Conservation (phyloP, 139 green algal species). For the Coelastrella sp. region DNA sequence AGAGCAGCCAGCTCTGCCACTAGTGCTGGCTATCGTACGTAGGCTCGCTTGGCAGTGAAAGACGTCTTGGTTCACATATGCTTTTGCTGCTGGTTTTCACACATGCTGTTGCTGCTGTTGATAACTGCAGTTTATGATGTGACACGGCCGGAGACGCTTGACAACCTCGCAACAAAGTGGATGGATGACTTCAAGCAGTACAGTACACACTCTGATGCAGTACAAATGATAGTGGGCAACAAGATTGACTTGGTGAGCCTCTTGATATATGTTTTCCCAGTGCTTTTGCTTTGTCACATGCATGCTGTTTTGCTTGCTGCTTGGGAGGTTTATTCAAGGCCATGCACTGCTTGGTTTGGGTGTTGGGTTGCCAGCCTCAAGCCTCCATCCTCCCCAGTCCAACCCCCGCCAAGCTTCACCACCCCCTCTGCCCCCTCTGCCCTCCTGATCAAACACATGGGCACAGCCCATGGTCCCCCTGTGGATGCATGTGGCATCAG, state of each 20-base stretch:
- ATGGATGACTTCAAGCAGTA: conserved; percentile 55
- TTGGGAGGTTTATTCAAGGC: too few species aligned
- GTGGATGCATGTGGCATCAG: too few species aligned
- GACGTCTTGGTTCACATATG: not conserved
- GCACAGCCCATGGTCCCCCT: too few species aligned
- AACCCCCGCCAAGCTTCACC: too few species aligned
- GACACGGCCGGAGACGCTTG: conserved; percentile 52
- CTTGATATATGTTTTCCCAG: not conserved
- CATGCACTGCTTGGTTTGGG: too few species aligned
- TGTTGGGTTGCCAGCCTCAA: too few species aligned
- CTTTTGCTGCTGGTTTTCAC: not conserved
- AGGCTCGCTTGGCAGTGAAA: too few species aligned
- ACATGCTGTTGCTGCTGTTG: not conserved
- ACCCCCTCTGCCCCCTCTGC: too few species aligned
- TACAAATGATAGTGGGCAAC: conserved; percentile 65
- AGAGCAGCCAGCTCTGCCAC: too few species aligned
- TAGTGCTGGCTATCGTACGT: too few species aligned
- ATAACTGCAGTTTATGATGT: conserved; percentile 66
- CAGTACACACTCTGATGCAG: conserved; percentile 43
- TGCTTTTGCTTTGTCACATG: not conserved
- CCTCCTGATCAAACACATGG: too few species aligned
- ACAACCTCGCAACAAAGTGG: conserved; percentile 54
- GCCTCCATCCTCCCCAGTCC: too few species aligned
- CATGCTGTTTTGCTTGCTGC: not conserved
- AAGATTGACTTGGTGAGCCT: conserved; percentile 57